Base-by-base conservation (phyloP, 352 stramenopile genomes). In the Phytophthora macrochlamydospora region DNA sequence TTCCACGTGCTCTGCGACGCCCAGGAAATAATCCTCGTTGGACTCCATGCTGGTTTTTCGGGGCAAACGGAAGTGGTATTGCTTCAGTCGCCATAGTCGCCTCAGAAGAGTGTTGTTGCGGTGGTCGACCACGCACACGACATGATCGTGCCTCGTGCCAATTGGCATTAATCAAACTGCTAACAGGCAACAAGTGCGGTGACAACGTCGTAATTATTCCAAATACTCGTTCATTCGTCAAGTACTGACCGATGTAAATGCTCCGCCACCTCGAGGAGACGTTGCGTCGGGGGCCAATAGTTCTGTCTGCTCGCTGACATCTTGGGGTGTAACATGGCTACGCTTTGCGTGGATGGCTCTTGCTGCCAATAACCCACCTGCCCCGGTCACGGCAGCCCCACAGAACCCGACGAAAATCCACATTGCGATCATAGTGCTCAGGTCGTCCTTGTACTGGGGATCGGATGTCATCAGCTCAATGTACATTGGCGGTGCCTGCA, bases 321-420 rank as follows among this genome's bases (percentile, higher is more conserved):
- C 38, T 12, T 80, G 57, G 0, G 78, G 81, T 51, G 44, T 62
- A 18, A 88, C 81, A 49, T 88, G 76, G 52, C 73, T 86, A 44
- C 48, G 60, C 50, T 83, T 83, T n/a, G 63, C 49, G 11, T 68
- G 65, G 54, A 84, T 40, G 3, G 69, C 70, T 46, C 81, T 70
- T n/a, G 71, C 53, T 4, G 56, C 29, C 52, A 90, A 81, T 30
- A 90, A 56, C 30, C 24, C 35, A 2, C 38, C 69, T 24, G 71
- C 67, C 24, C 61, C 65, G 8, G 45, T 65, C 12, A 85, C 44
- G 29, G 76, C 76, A n/a, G 64, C 62, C 1, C 50, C 61, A 32
- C 81, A 89, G 56, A 90, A 80, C 18, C 75, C 71, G 6, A 92
- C 67, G 49, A 89, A 92, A 32, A 85, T 58, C 78, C 81, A 92